These are phyloP conservation scores for Botrytis fragariae DNA, from an alignment of 2,329 filamentous ascomycete genomes.

Conservation along the genomic window DNA sequence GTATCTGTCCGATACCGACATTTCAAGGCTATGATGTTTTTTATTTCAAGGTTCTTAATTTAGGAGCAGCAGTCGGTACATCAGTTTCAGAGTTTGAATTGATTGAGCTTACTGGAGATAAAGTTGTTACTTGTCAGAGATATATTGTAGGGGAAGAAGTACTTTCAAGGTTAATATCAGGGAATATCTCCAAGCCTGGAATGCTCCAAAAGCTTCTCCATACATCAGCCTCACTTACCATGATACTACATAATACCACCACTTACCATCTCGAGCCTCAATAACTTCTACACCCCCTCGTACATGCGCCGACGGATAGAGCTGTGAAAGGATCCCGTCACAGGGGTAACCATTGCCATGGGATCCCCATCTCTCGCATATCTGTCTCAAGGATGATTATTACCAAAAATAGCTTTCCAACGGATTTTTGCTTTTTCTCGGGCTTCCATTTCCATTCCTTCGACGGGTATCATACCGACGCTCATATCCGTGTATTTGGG, in stretches of 20 bases:
- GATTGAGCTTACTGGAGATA: not conserved
- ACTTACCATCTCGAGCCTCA: constrained; percentile 1
- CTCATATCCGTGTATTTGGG: constrained; percentile 12
- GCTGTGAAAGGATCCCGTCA: constrained; percentile 2
- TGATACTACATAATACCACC: not conserved
- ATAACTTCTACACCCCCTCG: not conserved
- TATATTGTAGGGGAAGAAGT: constrained; percentile 5
- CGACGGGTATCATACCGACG: constrained; percentile 5
- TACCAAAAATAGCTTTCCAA: constrained; percentile 8
- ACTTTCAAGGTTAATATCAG: not conserved
- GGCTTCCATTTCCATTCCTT: not conserved
- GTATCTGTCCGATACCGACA: not conserved
- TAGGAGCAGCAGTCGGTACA: not conserved
- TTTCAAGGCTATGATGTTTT: not conserved
- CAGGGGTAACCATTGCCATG: constrained; percentile 16
- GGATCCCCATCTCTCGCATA: constrained; percentile 14
- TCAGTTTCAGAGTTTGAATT: not conserved
- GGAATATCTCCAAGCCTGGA: not conserved
- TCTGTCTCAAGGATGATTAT: not conserved
- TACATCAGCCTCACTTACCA: constrained; percentile 4
- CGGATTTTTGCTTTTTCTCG: constrained; percentile 10
- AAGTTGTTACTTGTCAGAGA: not conserved
- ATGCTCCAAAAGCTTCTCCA: constrained; percentile 2
- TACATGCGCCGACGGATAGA: not conserved
- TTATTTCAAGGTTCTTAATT: not conserved